Evolutionary conservation across 306 rosid genomes (phyloP), one percentile per base, ranked within the genome.

Genomic region (Acacia acuminata): DNA sequence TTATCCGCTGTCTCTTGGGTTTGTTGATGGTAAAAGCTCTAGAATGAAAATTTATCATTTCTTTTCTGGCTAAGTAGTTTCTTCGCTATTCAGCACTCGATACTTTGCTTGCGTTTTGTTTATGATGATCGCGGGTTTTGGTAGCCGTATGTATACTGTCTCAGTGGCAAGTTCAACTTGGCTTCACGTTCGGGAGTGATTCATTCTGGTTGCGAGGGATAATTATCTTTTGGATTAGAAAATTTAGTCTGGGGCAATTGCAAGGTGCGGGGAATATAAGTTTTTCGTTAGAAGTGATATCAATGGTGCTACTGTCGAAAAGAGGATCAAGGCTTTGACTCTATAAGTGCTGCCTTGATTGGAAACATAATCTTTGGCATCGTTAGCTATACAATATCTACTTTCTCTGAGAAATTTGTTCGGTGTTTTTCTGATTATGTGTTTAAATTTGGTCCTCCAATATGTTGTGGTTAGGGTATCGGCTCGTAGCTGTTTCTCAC

Each of bases 291-390:
- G 27, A 27, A 44, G 72, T 36, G 75, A 50, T 60, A 27, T 73
- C 32, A 2, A 30, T 53, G 75, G 43, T 71, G 58, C 79, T 53
- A 36, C 77, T 79, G 14, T 61, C 82, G 38, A 14, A 45, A 66
- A 44, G 24, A 63, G 17, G 68, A 75, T 86, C 77, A 69, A 69
- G 50, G 34, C 64, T 84, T 48, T 79, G 81, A 61, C 56, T 79
- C 32, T 51, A 24, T 53, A 78, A 73, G 27, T 25, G n/a, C 32
- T n/a, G 56, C 73, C 82, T 53, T 80, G 66, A 61, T 50, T 48
- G 27, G 32, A 11, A 30, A 27, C 55, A 20, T 32, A 17, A 51
- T 19, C 47, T 32, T 32, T 51, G 77, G 25, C 38, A 27, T 48
- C 42, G 5, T 25, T 73, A 16, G 63, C 45, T 73, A 17, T 30